Conservation (phyloP, 441 rosid species). For the Jatropha podagrica region DNA sequence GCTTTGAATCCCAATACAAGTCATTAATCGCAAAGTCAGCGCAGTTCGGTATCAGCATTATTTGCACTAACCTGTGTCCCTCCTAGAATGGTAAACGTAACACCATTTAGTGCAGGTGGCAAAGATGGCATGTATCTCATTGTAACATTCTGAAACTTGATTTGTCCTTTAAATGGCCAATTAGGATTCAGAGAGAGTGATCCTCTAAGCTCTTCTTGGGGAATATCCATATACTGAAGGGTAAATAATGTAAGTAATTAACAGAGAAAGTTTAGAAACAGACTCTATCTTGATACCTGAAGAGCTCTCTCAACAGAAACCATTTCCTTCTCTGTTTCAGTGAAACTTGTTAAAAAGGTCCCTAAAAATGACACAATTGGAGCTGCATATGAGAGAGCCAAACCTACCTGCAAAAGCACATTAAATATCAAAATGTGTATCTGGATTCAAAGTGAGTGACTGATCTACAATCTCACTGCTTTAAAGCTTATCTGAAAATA, state of each 20-base stretch:
- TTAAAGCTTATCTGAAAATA: conserved; percentile 1
- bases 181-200: conserved; percentile 42
- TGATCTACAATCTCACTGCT: background rate
- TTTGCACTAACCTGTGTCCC: conserved; percentile 62
- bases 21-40: conserved; percentile 13
- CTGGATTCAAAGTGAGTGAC: background rate
- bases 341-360: conserved; percentile 86
- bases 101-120: conserved; percentile 64
- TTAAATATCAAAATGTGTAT: background rate
- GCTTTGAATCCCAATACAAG: conserved; percentile 6
- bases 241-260: conserved; percentile 19
- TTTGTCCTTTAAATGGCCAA: conserved; percentile 79
- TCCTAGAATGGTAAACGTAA: conserved; percentile 63
- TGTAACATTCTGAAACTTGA: conserved; percentile 74
- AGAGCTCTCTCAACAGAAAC: conserved; percentile 91
- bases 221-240: conserved; percentile 85
- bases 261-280: conserved; percentile 7
- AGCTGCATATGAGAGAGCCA: conserved; percentile 94
- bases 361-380: conserved; percentile 87
- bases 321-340: conserved; percentile 99
- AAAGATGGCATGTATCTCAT: conserved; percentile 78
- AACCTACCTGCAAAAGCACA: conserved; percentile 69
- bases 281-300: conserved; percentile 50
- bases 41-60: conserved; percentile 9
- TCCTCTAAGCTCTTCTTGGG: conserved; percentile 76